Evolutionary conservation across 2,329 filamentous ascomycete species (phyloP), one percentile per base, ranked within the genome.

Genomic region (Neodidymelliopsis sp.): DNA sequence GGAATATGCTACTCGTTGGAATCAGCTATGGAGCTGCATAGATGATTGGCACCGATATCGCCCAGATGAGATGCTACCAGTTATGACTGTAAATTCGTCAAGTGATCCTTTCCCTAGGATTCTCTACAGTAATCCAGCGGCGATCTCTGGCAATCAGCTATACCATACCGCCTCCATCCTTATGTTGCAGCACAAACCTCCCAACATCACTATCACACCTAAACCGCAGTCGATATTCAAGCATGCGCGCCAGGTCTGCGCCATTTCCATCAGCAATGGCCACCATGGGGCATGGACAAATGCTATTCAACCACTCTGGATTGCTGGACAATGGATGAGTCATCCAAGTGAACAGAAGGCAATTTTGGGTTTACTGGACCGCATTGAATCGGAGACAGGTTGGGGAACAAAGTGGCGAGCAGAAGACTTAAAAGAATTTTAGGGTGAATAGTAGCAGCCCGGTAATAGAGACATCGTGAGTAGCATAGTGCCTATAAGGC

Each of bases 351-450:
- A 70, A 64, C 80, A 70, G 55, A 67, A 47, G 40, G 77, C 59
- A 45, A 80, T 84, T n/a, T 25, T 82, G 9, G 72, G 77, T 9
- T 65, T 81, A 11, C 60, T 81, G 31, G 75, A 74, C 12, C 70
- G 71, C 18, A 83, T 83, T 24, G 80, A 83, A 66, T 68, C 67
- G 20, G 78, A 81, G 55, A 79, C 76, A 6, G 81, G 81, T 0
- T 83, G 80, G 79, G 74, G 75, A 3, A 82, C 81, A 0, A 72
- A 73, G 49, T 83, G 80, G 80, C 65, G 81, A 30, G 77, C 74
- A 0, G 77, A 82, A 12, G 80, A 83, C 61, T 37, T 84, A 35
- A 76, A 75, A 34, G 75, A 78, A 37, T 78, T 78, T 45, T 83
- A 79, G 80, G 79, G 79, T 4, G 6, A 31, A 5, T 31, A 31